A percentile compares a stretch with the other conserved stretches of the same genome.
These are phyloP conservation scores for Chenopodium quinoa DNA, from an alignment of 148 eudicot genomes.

Conservation along the genomic window DNA sequence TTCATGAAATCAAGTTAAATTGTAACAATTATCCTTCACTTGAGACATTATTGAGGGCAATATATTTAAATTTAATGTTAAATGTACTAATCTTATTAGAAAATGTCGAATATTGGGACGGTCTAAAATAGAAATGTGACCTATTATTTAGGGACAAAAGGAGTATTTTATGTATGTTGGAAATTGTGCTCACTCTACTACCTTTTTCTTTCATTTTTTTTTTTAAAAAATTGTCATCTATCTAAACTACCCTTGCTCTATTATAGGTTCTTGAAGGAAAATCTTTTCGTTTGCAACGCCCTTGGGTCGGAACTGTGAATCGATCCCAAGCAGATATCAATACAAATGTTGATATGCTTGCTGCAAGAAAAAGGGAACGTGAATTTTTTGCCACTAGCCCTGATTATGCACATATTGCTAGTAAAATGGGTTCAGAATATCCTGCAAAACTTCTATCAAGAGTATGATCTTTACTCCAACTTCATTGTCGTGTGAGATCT, in stretches of 20 bases:
- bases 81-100: too few species aligned
- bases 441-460: constrained; percentile 76
- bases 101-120: too few species aligned
- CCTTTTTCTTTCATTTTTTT: background rate
- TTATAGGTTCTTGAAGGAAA: constrained; percentile 87
- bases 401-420: constrained; percentile 72
- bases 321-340: constrained; percentile 90
- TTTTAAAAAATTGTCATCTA: background rate
- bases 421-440: constrained; percentile 77
- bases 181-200: too few species aligned
- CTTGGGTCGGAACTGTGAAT: constrained; percentile 91
- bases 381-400: constrained; percentile 71
- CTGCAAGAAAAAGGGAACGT: constrained; percentile 67
- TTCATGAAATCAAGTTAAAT: too few species aligned
- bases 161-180: background rate
- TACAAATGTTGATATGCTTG: constrained; percentile 62
- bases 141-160: too few species aligned
- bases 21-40: too few species aligned
- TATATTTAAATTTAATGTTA: too few species aligned
- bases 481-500: background rate
- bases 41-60: too few species aligned
- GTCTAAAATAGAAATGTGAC: too few species aligned
- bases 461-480: constrained; percentile 34
- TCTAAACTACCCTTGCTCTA: constrained; percentile 6
- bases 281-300: constrained; percentile 65